phyloP scores from a whole-genome alignment of 2,329 filamentous ascomycete species.

The Epichloe sp. region DNA sequence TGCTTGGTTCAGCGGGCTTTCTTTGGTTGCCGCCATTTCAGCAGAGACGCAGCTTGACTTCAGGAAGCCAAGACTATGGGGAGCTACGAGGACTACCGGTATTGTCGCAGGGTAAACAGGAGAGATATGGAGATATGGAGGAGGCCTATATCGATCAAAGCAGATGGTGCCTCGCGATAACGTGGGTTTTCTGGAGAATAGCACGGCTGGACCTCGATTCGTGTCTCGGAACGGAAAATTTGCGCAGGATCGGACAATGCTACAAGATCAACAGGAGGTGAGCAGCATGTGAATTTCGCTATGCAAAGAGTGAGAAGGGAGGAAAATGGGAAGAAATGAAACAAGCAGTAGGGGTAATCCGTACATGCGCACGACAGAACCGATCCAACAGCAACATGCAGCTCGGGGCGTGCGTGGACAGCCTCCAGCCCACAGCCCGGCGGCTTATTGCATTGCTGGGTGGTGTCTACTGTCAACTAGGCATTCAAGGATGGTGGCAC shows the following conservation, averaged over 20 bases:
- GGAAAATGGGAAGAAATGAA: not conserved
- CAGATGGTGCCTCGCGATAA: not conserved
- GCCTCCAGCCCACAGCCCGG: not conserved
- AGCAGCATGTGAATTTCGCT: not conserved
- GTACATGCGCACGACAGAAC: no score
- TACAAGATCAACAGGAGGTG: no score
- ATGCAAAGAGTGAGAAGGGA: not conserved
- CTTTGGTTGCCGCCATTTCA: constrained; percentile 1
- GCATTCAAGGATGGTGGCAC: not conserved
- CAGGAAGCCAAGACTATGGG: not conserved
- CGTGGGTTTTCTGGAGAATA: not conserved
- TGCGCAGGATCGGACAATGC: no score
- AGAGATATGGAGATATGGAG: not conserved
- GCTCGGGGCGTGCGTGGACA: not conserved
- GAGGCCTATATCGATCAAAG: not conserved
- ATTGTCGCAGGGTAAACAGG: not conserved
- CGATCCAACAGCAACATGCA: not conserved
- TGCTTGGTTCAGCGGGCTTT: not conserved
- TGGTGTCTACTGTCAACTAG: not conserved
- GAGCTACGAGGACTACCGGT: not conserved
- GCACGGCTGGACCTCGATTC: not conserved
- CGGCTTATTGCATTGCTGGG: not conserved
- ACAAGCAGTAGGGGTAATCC: not conserved
- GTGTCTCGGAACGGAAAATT: not conserved
- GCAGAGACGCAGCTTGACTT: not conserved